A percentile compares a stretch with the other conserved stretches of the same genome.
Evolutionary conservation across 441 rosid species (phyloP).

Genomic region (Bocquillonia castaneifolia): DNA sequence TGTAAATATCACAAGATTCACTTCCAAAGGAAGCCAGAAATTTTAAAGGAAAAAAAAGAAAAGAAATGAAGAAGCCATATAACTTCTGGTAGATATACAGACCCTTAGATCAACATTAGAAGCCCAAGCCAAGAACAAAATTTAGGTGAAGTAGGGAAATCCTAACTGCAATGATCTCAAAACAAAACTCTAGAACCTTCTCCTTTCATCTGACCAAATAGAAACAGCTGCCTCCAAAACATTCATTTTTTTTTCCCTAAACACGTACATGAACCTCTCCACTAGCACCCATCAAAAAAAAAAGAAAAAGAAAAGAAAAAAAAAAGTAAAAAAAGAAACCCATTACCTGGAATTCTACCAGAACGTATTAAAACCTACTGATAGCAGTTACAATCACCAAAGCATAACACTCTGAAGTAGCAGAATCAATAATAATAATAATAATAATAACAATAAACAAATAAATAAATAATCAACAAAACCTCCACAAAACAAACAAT

Average conservation of each 20-base stretch:
- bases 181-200: neutral
- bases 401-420: neutral
- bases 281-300: neutral
- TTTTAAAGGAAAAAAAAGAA: neutral
- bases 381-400: neutral
- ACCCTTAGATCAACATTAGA: neutral
- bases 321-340: too few relatives aligned
- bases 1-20: neutral
- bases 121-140: neutral
- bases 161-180: neutral
- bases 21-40: conserved; percentile 1
- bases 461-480: conserved; percentile 1
- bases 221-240: neutral
- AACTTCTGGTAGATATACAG: neutral
- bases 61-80: neutral
- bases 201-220: neutral
- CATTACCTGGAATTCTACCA: conserved; percentile 8
- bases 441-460: too few relatives aligned
- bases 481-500: conserved; percentile 12
- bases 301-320: neutral
- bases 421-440: conserved; percentile 6
- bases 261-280: neutral
- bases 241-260: neutral
- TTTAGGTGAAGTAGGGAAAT: neutral
- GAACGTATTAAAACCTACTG: conserved; percentile 1